These are phyloP conservation scores for Candida boleticola DNA, from an alignment of 805 yeast genomes.

Conservation along the genomic window DNA sequence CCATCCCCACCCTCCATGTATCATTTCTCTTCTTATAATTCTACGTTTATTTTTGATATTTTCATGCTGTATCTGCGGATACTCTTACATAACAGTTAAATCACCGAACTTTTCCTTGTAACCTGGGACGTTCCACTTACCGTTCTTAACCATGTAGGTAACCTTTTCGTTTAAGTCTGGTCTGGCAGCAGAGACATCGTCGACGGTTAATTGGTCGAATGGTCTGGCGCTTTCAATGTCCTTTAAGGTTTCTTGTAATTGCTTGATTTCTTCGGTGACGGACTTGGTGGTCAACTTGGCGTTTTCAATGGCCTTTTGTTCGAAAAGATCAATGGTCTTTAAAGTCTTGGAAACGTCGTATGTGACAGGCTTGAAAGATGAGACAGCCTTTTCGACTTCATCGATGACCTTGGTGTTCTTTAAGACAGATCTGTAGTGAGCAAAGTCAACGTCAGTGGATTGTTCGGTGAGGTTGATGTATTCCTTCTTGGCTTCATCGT, in stretches of 20 bases:
- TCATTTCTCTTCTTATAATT: too few relatives aligned
- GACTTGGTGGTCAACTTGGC: conserved; percentile 91
- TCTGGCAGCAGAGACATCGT: conserved; percentile 90
- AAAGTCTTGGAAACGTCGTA: conserved; percentile 86
- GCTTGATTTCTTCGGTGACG: conserved; percentile 81
- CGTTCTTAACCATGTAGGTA: conserved; percentile 89
- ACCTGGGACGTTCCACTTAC: conserved; percentile 97
- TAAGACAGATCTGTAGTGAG: conserved; percentile 72
- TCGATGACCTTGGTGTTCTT: conserved; percentile 78
- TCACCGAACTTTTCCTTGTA: conserved; percentile 98
- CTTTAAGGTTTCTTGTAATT: conserved; percentile 81
- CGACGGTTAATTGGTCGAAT: conserved; percentile 93
- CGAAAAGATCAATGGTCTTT: conserved; percentile 89
- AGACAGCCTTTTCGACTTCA: conserved; percentile 76
- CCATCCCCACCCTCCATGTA: too few relatives aligned
- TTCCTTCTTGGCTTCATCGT: conserved; percentile 93
- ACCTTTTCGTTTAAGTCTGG: conserved; percentile 98
- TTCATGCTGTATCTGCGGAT: not conserved
- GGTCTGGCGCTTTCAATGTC: conserved; percentile 98
- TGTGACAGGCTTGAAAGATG: conserved; percentile 76
- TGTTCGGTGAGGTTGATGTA: conserved; percentile 69
- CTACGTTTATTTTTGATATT: not conserved
- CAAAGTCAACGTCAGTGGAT: conserved; percentile 76
- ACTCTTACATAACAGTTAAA: conserved; percentile 77
- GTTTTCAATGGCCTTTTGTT: conserved; percentile 91